Evolutionary conservation across 2,329 filamentous ascomycete genomes (phyloP).

Genomic region (Alternaria novae-zelandiae): DNA sequence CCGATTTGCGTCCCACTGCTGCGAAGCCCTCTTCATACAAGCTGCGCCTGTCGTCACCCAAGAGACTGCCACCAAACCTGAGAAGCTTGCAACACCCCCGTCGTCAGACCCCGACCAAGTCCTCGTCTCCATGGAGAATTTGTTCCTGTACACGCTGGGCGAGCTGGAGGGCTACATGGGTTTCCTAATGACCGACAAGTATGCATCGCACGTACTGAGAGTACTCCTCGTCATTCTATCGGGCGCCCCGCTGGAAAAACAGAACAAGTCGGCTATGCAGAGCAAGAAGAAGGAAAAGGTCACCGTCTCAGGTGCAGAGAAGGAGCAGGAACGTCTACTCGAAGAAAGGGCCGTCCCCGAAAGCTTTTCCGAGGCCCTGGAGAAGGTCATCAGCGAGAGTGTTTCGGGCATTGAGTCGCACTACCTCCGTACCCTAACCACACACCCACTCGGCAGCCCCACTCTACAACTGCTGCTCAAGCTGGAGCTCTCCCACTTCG

Average conservation of each 20-base stretch:
- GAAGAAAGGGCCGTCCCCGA: constrained; percentile 69
- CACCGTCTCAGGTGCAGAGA: constrained; percentile 56
- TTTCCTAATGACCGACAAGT: constrained; percentile 83
- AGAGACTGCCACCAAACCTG: constrained; percentile 65
- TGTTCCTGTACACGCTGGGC: constrained; percentile 82
- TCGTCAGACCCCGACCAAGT: constrained; percentile 59
- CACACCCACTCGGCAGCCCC: constrained; percentile 89
- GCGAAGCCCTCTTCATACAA: constrained; percentile 87
- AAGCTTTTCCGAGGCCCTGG: constrained; percentile 77
- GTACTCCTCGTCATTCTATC: constrained; percentile 86
- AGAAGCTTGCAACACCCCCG: constrained; percentile 51
- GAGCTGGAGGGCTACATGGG: constrained; percentile 87
- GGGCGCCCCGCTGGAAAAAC: constrained; percentile 76
- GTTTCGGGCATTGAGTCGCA: constrained; percentile 77
- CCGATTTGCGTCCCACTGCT: constrained; percentile 96
- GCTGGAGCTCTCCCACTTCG: constrained; percentile 78
- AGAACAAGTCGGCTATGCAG: constrained; percentile 73
- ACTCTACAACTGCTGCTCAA: constrained; percentile 89
- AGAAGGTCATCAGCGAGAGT: constrained; percentile 82
- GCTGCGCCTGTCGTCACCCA: constrained; percentile 79
- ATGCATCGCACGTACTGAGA: constrained; percentile 88
- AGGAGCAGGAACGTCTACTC: constrained; percentile 53
- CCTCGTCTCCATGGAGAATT: constrained; percentile 75
- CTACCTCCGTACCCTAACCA: constrained; percentile 81
- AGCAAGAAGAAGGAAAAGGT: constrained; percentile 93